phyloP scores from a whole-genome alignment of 148 eudicot genomes.

The Cornus florida region DNA sequence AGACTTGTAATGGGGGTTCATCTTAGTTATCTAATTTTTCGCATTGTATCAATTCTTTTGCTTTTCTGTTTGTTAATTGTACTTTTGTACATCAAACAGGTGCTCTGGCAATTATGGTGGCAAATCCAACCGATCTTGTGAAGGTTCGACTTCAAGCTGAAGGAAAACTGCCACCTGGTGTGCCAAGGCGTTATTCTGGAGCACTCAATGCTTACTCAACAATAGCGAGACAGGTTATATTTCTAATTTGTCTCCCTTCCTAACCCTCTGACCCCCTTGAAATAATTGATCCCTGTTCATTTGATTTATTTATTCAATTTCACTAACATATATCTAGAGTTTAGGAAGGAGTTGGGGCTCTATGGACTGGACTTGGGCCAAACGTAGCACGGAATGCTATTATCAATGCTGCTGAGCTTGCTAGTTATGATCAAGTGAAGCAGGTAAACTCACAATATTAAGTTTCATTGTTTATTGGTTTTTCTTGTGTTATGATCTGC shows the following conservation, averaged over 20 bases:
- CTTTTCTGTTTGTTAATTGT: background rate
- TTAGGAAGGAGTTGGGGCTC: slow-evolving; percentile 87
- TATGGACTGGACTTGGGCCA: slow-evolving; percentile 99
- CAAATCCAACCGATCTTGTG: slow-evolving; percentile 97
- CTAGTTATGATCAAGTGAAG: slow-evolving; percentile 99
- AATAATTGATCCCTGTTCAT: background rate
- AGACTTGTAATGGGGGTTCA: background rate
- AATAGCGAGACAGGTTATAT: slow-evolving; percentile 69
- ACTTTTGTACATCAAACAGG: slow-evolving; percentile 41
- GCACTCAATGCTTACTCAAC: slow-evolving; percentile 95
- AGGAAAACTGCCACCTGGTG: slow-evolving; percentile 88
- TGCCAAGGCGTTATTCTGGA: slow-evolving; percentile 87
- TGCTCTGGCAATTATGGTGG: slow-evolving; percentile 73
- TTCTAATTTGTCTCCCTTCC: background rate
- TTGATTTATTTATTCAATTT: slow-evolving; percentile 1
- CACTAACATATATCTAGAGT: slow-evolving; percentile 14
- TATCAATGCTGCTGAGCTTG: slow-evolving; percentile 98
- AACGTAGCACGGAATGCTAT: slow-evolving; percentile 96
- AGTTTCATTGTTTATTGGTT: background rate
- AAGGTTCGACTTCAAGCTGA: slow-evolving; percentile 98
- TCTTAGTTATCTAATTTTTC: background rate
- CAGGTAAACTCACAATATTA: slow-evolving; percentile 43
- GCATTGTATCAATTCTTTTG: background rate
- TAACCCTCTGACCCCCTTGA: slow-evolving; percentile 1
- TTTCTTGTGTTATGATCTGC: background rate